Conservation (phyloP, 164 flowering plant species). For the Magnolia kwangsiensis region DNA sequence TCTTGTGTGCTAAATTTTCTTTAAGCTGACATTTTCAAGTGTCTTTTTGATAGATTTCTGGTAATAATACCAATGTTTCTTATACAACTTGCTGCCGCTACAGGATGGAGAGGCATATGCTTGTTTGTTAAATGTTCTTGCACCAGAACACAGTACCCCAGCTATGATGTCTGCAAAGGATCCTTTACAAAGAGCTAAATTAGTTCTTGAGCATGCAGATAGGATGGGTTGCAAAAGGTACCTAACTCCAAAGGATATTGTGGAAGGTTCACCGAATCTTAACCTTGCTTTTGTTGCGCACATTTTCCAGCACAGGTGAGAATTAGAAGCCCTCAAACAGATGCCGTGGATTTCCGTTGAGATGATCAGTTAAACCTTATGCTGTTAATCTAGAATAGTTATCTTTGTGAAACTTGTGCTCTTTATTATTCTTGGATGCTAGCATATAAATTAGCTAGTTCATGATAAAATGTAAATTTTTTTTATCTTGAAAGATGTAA, state of each 20-base stretch:
- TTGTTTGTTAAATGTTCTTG: conserved; percentile 72
- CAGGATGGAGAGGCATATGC: conserved; percentile 97
- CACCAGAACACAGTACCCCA: conserved; percentile 74
- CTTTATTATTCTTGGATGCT: no score
- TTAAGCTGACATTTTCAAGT: no score
- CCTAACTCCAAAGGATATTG: conserved; percentile 82
- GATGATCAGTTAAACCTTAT: neutral
- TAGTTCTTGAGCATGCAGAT: conserved; percentile 89
- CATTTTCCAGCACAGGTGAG: conserved; percentile 88
- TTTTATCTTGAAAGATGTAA: no score
- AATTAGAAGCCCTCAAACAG: neutral
- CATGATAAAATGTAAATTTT: no score
- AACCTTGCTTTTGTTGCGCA: conserved; percentile 95
- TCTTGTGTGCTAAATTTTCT: neutral
- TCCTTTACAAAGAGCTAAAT: conserved; percentile 60
- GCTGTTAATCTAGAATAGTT: neutral
- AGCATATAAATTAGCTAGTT: no score
- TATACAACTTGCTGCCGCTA: conserved; percentile 5
- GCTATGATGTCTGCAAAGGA: conserved; percentile 54
- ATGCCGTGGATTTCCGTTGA: neutral
- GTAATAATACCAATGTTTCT: neutral
- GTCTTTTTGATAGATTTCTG: neutral
- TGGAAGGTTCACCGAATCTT: conserved; percentile 91
- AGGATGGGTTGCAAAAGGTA: conserved; percentile 92
- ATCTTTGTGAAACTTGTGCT: no score